These are phyloP conservation scores for Tetracladium maxilliforme DNA, from an alignment of 2,329 filamentous ascomycete genomes.

Conservation along the genomic window DNA sequence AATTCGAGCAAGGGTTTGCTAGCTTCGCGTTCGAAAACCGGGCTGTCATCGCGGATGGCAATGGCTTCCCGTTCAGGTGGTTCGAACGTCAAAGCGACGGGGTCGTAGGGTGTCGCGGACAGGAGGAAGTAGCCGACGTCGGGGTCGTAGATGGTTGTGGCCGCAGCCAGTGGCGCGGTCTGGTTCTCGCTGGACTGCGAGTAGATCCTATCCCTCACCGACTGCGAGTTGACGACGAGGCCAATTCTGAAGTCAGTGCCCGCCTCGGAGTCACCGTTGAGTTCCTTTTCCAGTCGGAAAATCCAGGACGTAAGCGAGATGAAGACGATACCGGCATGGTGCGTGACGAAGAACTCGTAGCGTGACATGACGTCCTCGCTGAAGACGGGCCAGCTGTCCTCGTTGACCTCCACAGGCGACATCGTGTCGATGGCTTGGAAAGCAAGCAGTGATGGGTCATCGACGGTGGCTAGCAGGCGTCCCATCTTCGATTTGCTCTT, in stretches of 20 bases:
- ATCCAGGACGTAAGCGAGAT: slow-evolving; percentile 48
- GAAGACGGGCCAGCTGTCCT: slow-evolving; percentile 47
- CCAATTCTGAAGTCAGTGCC: slow-evolving; percentile 48
- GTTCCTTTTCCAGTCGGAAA: slow-evolving; percentile 46
- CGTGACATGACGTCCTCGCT: slow-evolving; percentile 44
- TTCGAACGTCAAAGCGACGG: slow-evolving; percentile 44
- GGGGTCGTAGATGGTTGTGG: slow-evolving; percentile 38
- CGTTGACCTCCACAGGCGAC: slow-evolving; percentile 34
- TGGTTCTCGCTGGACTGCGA: slow-evolving; percentile 30
- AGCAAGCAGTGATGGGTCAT: slow-evolving; percentile 35
- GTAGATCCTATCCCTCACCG: slow-evolving; percentile 39
- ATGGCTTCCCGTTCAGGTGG: slow-evolving; percentile 39
- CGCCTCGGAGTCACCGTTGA: slow-evolving; percentile 37
- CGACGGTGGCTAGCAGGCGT: slow-evolving; percentile 20
- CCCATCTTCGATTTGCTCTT: slow-evolving; percentile 31
- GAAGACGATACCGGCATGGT: slow-evolving; percentile 43
- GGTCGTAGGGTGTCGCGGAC: slow-evolving; percentile 41
- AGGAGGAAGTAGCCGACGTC: slow-evolving; percentile 50
- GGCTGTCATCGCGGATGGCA: slow-evolving; percentile 24
- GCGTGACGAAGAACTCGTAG: slow-evolving; percentile 48
- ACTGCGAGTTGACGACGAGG: slow-evolving; percentile 41
- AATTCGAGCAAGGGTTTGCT: slow-evolving; percentile 34
- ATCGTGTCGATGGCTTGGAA: slow-evolving; percentile 50
- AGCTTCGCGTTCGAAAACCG: slow-evolving; percentile 24
- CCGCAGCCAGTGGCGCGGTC: slow-evolving; percentile 33